Percentiles rank a stretch among this genome's conserved stretches.
phyloP scores from a whole-genome alignment of 129 eudicot species.

The Flaveria sonorensis region DNA sequence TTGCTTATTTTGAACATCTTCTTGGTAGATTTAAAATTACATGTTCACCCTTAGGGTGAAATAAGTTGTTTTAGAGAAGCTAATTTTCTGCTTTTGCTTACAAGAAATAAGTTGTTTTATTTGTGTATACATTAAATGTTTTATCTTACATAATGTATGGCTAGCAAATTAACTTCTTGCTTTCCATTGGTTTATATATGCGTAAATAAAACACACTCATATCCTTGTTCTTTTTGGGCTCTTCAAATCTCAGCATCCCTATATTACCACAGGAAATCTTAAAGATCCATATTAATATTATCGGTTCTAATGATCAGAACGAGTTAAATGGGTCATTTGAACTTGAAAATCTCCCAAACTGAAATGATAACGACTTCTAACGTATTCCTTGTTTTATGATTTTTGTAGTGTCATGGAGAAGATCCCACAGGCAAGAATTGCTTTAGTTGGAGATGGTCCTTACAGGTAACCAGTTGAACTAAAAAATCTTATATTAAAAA shows the following conservation, averaged over 20 bases:
- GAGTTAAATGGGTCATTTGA: background rate
- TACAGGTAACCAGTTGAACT: conserved; percentile 57
- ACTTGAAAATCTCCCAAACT: background rate
- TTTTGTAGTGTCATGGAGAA: conserved; percentile 80
- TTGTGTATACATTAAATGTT: background rate
- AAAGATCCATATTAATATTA: background rate
- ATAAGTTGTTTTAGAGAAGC: background rate
- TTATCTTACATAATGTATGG: background rate
- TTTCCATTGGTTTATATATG: background rate
- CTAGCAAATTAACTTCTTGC: background rate
- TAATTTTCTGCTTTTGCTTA: background rate
- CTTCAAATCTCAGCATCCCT: background rate
- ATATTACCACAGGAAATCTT: background rate
- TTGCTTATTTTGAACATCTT: background rate
- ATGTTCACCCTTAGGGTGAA: background rate
- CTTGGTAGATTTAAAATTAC: background rate
- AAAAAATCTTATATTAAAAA: background rate
- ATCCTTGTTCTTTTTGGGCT: background rate
- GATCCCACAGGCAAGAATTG: conserved; percentile 89
- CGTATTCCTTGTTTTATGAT: background rate
- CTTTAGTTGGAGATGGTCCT: conserved; percentile 96
- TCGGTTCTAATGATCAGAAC: background rate
- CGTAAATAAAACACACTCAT: background rate
- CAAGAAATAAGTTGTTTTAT: background rate
- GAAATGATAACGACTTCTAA: background rate